Base-by-base conservation (phyloP, 495 filamentous ascomycete genomes). In the Podospora fimiseda region DNA sequence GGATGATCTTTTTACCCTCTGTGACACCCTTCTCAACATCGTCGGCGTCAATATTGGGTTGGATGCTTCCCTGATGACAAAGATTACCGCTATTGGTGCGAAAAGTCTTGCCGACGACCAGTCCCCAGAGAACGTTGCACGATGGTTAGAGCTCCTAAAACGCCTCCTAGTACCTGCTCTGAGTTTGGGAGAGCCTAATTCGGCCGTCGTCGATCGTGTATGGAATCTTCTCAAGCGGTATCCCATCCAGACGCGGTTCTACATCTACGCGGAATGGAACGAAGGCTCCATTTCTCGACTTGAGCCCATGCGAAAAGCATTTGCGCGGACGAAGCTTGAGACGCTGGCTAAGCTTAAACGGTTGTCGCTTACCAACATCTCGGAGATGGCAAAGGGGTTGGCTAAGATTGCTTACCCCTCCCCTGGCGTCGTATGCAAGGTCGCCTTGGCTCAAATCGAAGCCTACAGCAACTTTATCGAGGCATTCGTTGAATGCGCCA, bases 251-350 rank as follows among this genome's bases (percentile, higher is more conserved):
- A 79, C 80, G 2, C 80, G 94, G 51, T 99, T 92, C 71, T 82
- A 79, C 40, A 86, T 99, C 60, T 99, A 99, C 62, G 81, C 89
- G 1, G 90, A 96, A 63, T 96, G 92, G 89, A 89, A 86, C 59
- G 83, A 77, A 47, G 88, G 90, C 14, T 76, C 80, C 39, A 89
- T 79, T 1, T 91, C 87, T 9, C 81, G 87, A 21, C 65, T 86
- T 15, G 85, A 88, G 9, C 87, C 89, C 45, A 86, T 97, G 61
- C 83, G 82, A 54, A 74, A 79, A 21, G 90, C 88, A 3, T 93
- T 95, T 65, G 83, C 83, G 19, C 77, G 82, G 54, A 84, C 88
- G 18, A 81, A 77, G 50, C 70, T 82, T 0, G 88, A 95, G 64
- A 95, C 92, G 0, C 82, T 84, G 48, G 82, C 86, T 60, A 82